Evolutionary conservation across 2,329 filamentous ascomycete genomes (phyloP), one percentile per base, ranked within the genome.

Genomic region (Aspergillus jensenii): DNA sequence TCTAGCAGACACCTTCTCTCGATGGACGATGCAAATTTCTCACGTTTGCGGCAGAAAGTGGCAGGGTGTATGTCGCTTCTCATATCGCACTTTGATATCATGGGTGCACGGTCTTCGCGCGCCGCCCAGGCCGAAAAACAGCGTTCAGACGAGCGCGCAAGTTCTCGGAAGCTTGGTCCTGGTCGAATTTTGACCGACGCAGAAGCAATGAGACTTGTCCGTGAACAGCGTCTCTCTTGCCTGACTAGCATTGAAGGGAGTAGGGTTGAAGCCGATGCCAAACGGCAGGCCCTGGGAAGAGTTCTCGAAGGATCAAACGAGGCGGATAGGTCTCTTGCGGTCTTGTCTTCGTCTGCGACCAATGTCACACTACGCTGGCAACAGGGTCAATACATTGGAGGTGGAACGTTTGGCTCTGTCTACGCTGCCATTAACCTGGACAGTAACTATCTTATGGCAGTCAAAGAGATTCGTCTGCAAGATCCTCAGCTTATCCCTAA

Each of bases 71-170:
- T 99, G 95, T 93, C 91, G 19, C 83, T 99, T 23, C 82, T 99
- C 49, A 98, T 99, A 65, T 97, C 93, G 9, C 95, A 99, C 75
- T 99, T 99, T 68, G 95, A 99, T 74, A 98, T 99, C 75, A 96
- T 99, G 90, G 95, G 95, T 23, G 95, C 95, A 25, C 87, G 93
- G 68, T 96, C 93, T 6, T 97, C 89, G 43, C 83, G 97, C 62
- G 95, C 95, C 11, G 95, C 95, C 4, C 92, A 97, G 76, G 91
- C 92, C 2, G 95, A 99, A 76, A 93, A 91, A 73, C 91, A 96
- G 71, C 85, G 90, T 44, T 84, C 93, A 64, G 93, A 97, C 67
- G 89, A 90, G 27, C 85, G 89, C 53, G 88, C 89, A 27, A 89
- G 92, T 68, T 86, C 90, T 68, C 84, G 89, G 62, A 87, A 88